Base-by-base conservation (phyloP, 2,329 filamentous ascomycete genomes). In the Colletotrichum simmondsii region DNA sequence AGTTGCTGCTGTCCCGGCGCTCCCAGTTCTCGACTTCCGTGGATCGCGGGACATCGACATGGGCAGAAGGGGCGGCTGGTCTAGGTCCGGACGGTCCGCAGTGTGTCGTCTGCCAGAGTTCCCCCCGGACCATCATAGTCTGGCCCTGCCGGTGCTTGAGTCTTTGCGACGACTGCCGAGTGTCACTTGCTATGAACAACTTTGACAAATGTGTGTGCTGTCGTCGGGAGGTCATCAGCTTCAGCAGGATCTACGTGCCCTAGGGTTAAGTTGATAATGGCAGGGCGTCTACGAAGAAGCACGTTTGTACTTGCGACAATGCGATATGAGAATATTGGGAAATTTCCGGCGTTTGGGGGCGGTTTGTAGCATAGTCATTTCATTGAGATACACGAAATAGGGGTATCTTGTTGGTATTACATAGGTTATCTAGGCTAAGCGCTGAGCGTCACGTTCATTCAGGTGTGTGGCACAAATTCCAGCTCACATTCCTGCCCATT, bases 131-230 rank as follows among this genome's bases (percentile, higher is more conserved):
- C 8, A 93, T 98, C 73, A 93, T 99, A 67, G 93, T 98, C 2
- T 98, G 97, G 97, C 97, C 97, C 0, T 99, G 97, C 81, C 93
- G 97, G 2, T 99, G 97, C 80, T 87, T 99, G 71, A 96, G 94
- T 76, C 88, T 98, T 14, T 98, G 97, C 80, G 97, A 99, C 81
- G 97, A 98, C 76, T 98, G 97, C 80, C 89, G 97, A 37, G 94
- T 98, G 46, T 96, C 94, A 56, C 87, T 98, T 74, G 97, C 97
- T 4, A 95, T 97, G 91, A 97, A 98, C 81, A 98, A 98, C 81
- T 98, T 97, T 81, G 94, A 95, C 75, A 97, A 94, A 80, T 99
- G 97, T 80, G 95, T 98, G 52, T 98, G 96, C 78, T 98, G 97
- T 81, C 90, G 97, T 63, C 91, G 94, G 69, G 93, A 97, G 77